phyloP scores from a whole-genome alignment of 1,284 basidiomycete genomes.

The Rhodotorula mucilaginosa region DNA sequence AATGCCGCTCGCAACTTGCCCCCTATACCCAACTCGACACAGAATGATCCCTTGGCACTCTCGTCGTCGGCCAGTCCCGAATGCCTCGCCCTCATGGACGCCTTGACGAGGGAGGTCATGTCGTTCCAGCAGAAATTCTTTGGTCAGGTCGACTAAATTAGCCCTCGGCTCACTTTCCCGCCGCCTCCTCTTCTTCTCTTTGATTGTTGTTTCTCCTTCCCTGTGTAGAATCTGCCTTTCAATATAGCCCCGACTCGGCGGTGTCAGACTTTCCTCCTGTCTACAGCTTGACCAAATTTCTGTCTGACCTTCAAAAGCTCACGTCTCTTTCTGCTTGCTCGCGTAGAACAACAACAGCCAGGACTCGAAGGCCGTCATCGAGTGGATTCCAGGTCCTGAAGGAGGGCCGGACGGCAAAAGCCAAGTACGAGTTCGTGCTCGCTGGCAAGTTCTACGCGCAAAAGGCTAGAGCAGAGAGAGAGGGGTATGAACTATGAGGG shows the following conservation, averaged over 20 bases:
- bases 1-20: conserved; percentile 4
- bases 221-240: neutral
- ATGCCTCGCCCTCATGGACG: conserved; percentile 79
- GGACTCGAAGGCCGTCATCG: conserved; percentile 15
- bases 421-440: conserved; percentile 20
- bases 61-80: conserved; percentile 3
- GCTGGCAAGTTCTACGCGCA: conserved; percentile 25
- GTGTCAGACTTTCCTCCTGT: neutral
- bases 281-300: neutral
- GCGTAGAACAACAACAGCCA: conserved; percentile 5
- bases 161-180: neutral
- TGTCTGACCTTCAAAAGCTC: neutral
- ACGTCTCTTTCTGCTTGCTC: neutral
- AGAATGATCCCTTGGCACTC: neutral
- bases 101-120: conserved; percentile 79
- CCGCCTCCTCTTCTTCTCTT: neutral
- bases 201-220: too few species aligned
- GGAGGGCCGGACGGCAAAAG: conserved; percentile 3
- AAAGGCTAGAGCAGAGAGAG: conserved; percentile 20
- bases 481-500: conserved; percentile 4
- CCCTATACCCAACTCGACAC: neutral
- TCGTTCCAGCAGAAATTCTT: conserved; percentile 65
- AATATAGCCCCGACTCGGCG: too few species aligned
- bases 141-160: conserved; percentile 1
- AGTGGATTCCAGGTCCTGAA: conserved; percentile 22